Evolutionary conservation across 768 basidiomycete genomes (phyloP), one percentile per base, ranked within the genome.

Genomic region (Trichaptum fuscoviolaceum): DNA sequence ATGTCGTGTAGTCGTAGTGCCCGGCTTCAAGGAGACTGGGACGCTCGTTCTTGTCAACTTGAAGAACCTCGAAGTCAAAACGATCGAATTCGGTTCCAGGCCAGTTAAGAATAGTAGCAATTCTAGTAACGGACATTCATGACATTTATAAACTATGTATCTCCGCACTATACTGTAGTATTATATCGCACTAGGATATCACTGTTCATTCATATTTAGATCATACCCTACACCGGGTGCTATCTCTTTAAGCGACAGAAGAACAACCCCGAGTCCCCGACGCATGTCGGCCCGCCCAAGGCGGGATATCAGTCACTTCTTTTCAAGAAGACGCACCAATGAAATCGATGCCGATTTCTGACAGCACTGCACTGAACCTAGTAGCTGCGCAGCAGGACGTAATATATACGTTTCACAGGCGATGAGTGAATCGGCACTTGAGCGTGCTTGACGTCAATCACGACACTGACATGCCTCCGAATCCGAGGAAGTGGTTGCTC

Each of bases 1-100:
- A 70, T 91, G 89, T 78, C 81, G 95, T 64, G 79, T 97, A 52
- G 82, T 98, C 26, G 80, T 96, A 67, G 78, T 97, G 26, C 96
- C 96, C 1, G 83, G 81, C 42, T 98, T 98, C 73, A 80, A 86
- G 18, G 82, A 88, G 73, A 91, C 91, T 9, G 95, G 95, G 1
- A 79, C 83, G 57, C 74, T 99, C 63, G 92, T 89, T 23, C 80
- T 97, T 9, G 82, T 97, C 62, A 93, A 97, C 74, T 74, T 95
- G 70, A 81, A 86, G 73, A 91, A 89, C 24, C 77, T 96, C 72
- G 88, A 84, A 64, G 87, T 92, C 24, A 88, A 81, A 70, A 84
- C 83, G 64, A 76, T 91, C 35, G 77, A 80, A 66, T 89, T 91
- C 72, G 81, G 42, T 20, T 52, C 42, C 3, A 52, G 20, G 30